Conservation (phyloP, 2,329 filamentous ascomycete genomes). For the Aotearoamyces nothofagi region DNA sequence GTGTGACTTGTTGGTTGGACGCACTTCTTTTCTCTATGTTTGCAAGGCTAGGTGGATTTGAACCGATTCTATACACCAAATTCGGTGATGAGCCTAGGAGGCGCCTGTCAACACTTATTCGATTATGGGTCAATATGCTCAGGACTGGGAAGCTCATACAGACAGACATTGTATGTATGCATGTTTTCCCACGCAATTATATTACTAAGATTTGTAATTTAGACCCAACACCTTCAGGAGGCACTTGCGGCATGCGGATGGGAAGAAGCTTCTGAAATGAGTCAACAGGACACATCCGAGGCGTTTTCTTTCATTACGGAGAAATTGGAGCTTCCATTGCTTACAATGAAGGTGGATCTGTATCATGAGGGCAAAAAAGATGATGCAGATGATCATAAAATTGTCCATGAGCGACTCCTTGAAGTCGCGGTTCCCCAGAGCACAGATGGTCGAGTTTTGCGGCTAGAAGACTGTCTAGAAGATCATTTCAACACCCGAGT, state of each 20-base stretch:
- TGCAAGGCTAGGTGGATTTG: conserved; percentile 74
- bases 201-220: conserved; percentile 4
- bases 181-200: neutral
- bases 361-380: conserved; percentile 81
- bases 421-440: conserved; percentile 81
- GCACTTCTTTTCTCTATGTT: conserved; percentile 93
- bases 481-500: conserved; percentile 82
- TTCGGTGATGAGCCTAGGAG: conserved; percentile 57
- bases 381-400: conserved; percentile 80
- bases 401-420: conserved; percentile 78
- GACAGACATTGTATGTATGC: conserved; percentile 56
- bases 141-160: conserved; percentile 74
- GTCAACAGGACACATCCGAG: conserved; percentile 91
- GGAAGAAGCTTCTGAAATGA: conserved; percentile 60
- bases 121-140: conserved; percentile 88
- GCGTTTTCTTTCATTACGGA: conserved; percentile 92
- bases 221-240: conserved; percentile 75
- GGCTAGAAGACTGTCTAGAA: conserved; percentile 81
- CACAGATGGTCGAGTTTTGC: conserved; percentile 53
- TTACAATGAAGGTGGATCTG: conserved; percentile 86
- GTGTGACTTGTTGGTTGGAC: conserved; percentile 91
- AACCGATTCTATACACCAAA: conserved; percentile 75
- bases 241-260: conserved; percentile 76
- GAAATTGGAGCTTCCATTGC: conserved; percentile 69
- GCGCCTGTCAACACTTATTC: conserved; percentile 61